phyloP scores from a whole-genome alignment of 768 basidiomycete genomes.

The Suillus luteus region DNA sequence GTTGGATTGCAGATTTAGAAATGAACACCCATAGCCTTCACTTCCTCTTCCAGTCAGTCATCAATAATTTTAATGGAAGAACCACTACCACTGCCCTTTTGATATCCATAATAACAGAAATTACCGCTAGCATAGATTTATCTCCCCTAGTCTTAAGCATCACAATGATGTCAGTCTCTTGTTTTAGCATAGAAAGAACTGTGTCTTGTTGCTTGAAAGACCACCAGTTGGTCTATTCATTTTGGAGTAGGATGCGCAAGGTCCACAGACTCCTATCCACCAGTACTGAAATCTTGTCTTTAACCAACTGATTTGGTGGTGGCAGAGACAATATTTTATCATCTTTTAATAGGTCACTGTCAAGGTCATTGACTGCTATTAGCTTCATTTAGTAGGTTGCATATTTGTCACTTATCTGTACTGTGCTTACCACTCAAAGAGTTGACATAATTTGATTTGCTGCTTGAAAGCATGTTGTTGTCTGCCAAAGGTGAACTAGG shows the following conservation, averaged over 20 bases:
- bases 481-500: too few relatives aligned
- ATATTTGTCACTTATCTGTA: too few relatives aligned
- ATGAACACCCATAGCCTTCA: conserved; percentile 16
- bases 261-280: neutral
- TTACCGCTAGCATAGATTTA: conserved; percentile 28
- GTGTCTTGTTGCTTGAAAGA: conserved; percentile 20
- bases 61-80: conserved; percentile 24
- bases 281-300: neutral
- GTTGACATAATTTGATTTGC: too few relatives aligned
- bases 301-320: too few relatives aligned
- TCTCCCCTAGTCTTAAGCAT: conserved; percentile 28
- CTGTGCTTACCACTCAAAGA: too few relatives aligned
- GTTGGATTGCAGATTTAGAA: conserved; percentile 20
- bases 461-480: too few relatives aligned
- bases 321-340: too few relatives aligned
- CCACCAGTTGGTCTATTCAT: conserved; percentile 20
- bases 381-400: too few relatives aligned
- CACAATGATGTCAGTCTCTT: conserved; percentile 25
- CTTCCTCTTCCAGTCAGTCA: conserved; percentile 25
- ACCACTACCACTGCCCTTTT: conserved; percentile 17
- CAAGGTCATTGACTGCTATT: too few relatives aligned
- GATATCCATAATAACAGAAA: conserved; percentile 23
- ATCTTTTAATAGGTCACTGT: too few relatives aligned
- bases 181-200: conserved; percentile 13
- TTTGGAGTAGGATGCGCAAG: neutral